Conservation (phyloP, 2,329 filamentous ascomycete genomes). For the Pezicula neosporulosa region DNA sequence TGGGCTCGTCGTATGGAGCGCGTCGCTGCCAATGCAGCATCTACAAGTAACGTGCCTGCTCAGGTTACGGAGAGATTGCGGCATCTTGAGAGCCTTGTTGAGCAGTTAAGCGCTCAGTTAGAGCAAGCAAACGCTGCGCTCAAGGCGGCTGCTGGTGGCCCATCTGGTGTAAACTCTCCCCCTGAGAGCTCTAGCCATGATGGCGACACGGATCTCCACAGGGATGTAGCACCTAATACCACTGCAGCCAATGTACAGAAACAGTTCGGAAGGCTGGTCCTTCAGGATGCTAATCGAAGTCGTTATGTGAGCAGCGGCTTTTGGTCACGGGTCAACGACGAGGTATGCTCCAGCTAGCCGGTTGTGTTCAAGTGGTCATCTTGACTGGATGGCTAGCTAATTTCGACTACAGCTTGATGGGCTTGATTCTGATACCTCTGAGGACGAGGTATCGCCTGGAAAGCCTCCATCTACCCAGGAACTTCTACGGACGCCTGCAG, state of each 20-base stretch:
- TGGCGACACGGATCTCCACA: slow-evolving; percentile 12
- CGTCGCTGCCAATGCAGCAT: slow-evolving; percentile 26
- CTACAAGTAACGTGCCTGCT: slow-evolving; percentile 8
- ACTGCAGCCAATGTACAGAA: slow-evolving; percentile 27
- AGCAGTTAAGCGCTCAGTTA: no score
- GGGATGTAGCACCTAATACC: slow-evolving; percentile 3
- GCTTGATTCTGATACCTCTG: slow-evolving; percentile 37
- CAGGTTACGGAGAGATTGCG: slow-evolving; percentile 47
- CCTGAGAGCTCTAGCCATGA: slow-evolving; percentile 24
- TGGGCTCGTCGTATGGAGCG: slow-evolving; percentile 51
- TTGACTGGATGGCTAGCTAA: slow-evolving; percentile 15
- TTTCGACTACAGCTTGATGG: slow-evolving; percentile 35
- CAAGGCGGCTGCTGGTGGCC: slow-evolving; percentile 20
- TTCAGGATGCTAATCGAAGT: slow-evolving; percentile 34
- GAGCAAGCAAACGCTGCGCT: slow-evolving; percentile 35
- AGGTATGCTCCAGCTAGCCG: slow-evolving; percentile 38
- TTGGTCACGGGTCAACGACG: slow-evolving; percentile 53
- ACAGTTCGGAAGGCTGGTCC: slow-evolving; percentile 44
- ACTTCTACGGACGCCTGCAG: slow-evolving; percentile 36
- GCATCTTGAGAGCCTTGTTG: slow-evolving; percentile 47
- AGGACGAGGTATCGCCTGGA: slow-evolving; percentile 31
- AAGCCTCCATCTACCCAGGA: slow-evolving; percentile 34
- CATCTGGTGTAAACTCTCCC: slow-evolving; percentile 24
- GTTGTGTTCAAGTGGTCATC: background rate
- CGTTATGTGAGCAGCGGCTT: slow-evolving; percentile 50